Conservation (phyloP, 257 asterid species). For the Solanum pennellii region DNA sequence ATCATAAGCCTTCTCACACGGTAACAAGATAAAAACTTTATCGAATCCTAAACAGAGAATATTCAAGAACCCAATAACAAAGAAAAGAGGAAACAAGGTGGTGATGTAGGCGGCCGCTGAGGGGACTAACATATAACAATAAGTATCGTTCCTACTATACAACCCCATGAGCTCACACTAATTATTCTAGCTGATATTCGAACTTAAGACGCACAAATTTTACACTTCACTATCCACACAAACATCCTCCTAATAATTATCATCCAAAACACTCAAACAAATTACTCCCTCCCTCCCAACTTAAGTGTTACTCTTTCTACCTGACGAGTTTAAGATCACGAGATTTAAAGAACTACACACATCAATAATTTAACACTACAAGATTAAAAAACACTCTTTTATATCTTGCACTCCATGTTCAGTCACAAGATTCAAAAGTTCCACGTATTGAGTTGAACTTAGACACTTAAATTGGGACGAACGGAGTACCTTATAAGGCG, state of each 20-base stretch:
- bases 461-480: background rate
- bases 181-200: background rate
- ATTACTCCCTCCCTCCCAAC: background rate
- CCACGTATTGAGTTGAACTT: too few species aligned
- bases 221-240: background rate
- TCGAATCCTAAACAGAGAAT: background rate
- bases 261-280: background rate
- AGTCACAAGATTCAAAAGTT: background rate
- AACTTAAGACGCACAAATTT: background rate
- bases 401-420: background rate
- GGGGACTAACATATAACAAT: background rate
- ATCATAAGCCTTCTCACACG: background rate
- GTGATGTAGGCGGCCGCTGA: background rate
- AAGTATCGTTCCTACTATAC: background rate
- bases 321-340: background rate
- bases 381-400: background rate
- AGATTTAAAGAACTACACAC: background rate
- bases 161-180: background rate
- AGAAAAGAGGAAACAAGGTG: background rate
- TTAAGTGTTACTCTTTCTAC: background rate
- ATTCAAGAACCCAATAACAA: background rate
- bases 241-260: background rate
- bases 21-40: background rate
- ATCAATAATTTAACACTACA: background rate
- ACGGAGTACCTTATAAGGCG: slow-evolving; percentile 59